Evolutionary conservation across 2,329 filamentous ascomycete species (phyloP).

Genomic region (Gyromitra esculenta): DNA sequence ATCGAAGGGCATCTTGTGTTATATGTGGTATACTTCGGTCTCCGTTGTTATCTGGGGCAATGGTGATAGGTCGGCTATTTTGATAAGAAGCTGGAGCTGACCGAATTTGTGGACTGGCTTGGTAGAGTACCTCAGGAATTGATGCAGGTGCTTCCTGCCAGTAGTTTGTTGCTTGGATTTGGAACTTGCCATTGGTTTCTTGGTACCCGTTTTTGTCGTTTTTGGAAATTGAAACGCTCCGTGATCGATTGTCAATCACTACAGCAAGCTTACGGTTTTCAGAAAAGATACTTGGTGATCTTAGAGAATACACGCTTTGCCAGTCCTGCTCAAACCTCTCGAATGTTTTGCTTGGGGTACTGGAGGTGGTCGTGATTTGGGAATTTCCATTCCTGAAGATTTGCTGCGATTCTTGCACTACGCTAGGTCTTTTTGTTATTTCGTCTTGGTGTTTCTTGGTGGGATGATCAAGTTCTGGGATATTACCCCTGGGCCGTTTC

Average conservation of each 20-base stretch:
- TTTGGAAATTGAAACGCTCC: conserved; percentile 40
- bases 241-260: conserved; percentile 44
- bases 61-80: conserved; percentile 2
- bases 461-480: neutral
- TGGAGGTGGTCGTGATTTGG: neutral
- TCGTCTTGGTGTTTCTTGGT: neutral
- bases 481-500: conserved; percentile 33
- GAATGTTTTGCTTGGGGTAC: conserved; percentile 18
- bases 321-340: conserved; percentile 20
- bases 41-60: conserved; percentile 12
- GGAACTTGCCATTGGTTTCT: conserved; percentile 5
- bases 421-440: neutral
- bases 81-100: conserved; percentile 1
- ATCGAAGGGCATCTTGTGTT: neutral
- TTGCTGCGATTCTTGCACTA: neutral
- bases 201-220: conserved; percentile 31
- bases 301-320: conserved; percentile 19
- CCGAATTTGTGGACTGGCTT: conserved; percentile 16
- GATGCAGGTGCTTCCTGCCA: conserved; percentile 26
- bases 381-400: conserved; percentile 1
- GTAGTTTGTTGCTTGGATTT: conserved; percentile 29
- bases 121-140: conserved; percentile 6
- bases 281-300: conserved; percentile 39
- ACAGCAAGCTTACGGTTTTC: conserved; percentile 47
- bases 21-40: neutral